Base-by-base conservation (phyloP, 1,139 yeast species). In the Scheffersomyces segobiensis region DNA sequence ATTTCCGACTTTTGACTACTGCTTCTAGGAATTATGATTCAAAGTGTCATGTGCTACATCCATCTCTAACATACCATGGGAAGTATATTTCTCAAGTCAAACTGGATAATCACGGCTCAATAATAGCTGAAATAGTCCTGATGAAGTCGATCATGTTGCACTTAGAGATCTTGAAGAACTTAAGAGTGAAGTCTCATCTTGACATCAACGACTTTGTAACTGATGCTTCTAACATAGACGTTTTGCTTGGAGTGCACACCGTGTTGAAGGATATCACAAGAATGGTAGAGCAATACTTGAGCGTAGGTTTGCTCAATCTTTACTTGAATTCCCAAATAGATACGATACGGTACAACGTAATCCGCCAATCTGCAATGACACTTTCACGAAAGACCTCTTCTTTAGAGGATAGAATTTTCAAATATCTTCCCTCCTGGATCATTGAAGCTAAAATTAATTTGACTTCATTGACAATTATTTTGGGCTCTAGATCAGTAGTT, bases 401-500 rank as follows among this genome's bases (percentile, higher is more conserved):
- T 42, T 55, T 51, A 19, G 65, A 63, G 49, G 69, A 71, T 1
- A 62, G 65, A 21, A 20, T 82, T 1, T 84, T 83, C 63, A 64
- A 63, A 10, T 65, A 74, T 26, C 66, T 86, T 22, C 90, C 90
- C 0, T 57, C 64, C 1, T 84, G 87, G 84, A 68, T 87, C 22
- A 71, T 79, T 21, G 76, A 72, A 8, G 57, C 78, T 10, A 72
- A 73, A 39, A 26, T 85, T 3, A 68, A 66, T 5, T 55, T 83
- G 1, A 62, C 69, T 2, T 67, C 73, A 3, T 65, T 81, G 3
- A 67, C 68, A 3, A 53, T 86, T 0, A 65, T 72, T 10, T 58
- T 87, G 8, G 92, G 91, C 0, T 81, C 91, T 0, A 77, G 91
- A 55, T 87, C 92, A 0, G 81, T 87, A 0, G 76, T 88, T 55